Evolutionary conservation across 208 protist genomes (phyloP), one percentile per base, ranked within the genome.

Genomic region (Novymonas esmeraldas): DNA sequence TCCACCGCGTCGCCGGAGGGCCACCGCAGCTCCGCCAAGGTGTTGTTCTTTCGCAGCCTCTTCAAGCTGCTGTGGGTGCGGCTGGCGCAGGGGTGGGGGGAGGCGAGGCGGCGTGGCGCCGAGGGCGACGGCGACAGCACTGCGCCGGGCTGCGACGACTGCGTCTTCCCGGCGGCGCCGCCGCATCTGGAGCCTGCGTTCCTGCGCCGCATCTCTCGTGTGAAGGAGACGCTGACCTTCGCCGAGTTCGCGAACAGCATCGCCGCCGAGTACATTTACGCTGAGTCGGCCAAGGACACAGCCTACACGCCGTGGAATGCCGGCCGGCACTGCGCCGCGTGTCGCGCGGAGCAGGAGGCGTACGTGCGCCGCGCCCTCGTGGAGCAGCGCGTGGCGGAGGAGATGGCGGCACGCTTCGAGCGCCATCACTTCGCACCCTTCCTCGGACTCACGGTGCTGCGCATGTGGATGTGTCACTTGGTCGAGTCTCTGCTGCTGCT

Each of bases 401-500:
- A 76, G 56, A 76, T 94, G 39, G 72, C 51, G n/a, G 38, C 31
- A 6, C 6, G 33, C 28, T 84, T 83, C 33, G 71, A 78, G n/a
- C 13, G 26, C 29, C 26, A 52, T 11, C 72, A 90, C 71, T 97
- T 97, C 39, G 50, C 67, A 6, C 61, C 66, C 6, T 95, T 97
- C 68, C 55, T 97, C 3, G 89, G 84, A 4, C 55, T 95, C n/a
- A 94, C 84, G 6, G 79, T 97, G 31, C 73, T 97, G 39, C 84
- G 92, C 14, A 95, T 92, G 85, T 97, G 92, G 89, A 93, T 94
- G 84, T 93, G 85, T 60, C 92, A 95, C 69, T 67, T 95, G 16
- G 78, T 93, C 4, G 89, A 97, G 69, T 84, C 76, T 13, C 60
- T 92, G 1, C 57, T 97, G 22, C 76, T 97, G 24, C 62, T 95